A percentile compares a stretch with the other conserved stretches of the same genome.
These are phyloP conservation scores for Candida coleopterorum DNA, from an alignment of 805 yeast genomes.

Conservation along the genomic window DNA sequence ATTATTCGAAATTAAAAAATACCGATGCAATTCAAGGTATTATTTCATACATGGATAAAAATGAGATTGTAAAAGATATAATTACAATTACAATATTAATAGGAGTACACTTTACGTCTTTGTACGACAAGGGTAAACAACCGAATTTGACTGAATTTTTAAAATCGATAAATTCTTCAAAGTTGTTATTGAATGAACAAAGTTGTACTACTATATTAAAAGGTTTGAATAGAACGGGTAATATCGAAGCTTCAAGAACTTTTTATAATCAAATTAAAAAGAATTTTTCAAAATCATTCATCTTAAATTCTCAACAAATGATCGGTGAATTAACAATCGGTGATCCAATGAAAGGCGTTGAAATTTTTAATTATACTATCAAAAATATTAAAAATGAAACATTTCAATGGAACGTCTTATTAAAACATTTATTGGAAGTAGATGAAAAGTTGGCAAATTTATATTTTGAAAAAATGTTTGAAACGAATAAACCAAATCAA, in stretches of 20 bases:
- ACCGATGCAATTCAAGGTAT: conserved; percentile 48
- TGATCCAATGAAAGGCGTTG: conserved; percentile 24
- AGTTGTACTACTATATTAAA: conserved; percentile 51
- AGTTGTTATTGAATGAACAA: conserved; percentile 32
- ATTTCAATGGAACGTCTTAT: conserved; percentile 39
- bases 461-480: conserved; percentile 33
- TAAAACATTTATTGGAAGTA: conserved; percentile 22
- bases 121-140: conserved; percentile 37
- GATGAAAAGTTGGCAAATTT: conserved; percentile 36
- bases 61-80: conserved; percentile 48
- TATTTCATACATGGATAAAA: conserved; percentile 36
- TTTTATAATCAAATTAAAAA: conserved; percentile 35
- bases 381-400: conserved; percentile 29
- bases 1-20: conserved; percentile 36
- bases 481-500: conserved; percentile 35
- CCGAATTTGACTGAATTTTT: conserved; percentile 40
- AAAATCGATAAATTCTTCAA: conserved; percentile 30
- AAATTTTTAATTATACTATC: conserved; percentile 30
- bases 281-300: conserved; percentile 27
- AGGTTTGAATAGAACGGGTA: conserved; percentile 47
- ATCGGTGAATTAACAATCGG: conserved; percentile 44
- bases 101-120: conserved; percentile 47
- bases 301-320: conserved; percentile 44
- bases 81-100: conserved; percentile 60
- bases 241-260: conserved; percentile 47